These are phyloP conservation scores for Apiospora rasikravindrae DNA, from an alignment of 2,329 filamentous ascomycete genomes.

Conservation along the genomic window DNA sequence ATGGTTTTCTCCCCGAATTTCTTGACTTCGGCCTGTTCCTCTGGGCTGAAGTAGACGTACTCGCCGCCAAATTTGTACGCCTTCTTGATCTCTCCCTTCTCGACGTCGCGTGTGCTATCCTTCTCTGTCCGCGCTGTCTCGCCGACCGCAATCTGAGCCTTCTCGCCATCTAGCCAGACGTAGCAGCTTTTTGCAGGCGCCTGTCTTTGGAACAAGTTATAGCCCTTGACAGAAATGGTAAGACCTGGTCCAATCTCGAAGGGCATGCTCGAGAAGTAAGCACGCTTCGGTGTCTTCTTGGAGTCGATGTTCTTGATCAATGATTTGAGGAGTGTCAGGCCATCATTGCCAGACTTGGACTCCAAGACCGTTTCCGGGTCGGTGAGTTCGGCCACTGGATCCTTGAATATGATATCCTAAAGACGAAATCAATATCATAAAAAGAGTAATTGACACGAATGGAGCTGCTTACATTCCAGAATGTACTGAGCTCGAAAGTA, in stretches of 20 bases:
- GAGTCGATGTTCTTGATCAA: constrained; percentile 89
- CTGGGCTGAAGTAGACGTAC: constrained; percentile 81
- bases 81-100: constrained; percentile 83
- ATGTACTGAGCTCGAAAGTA: constrained; percentile 81
- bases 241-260: constrained; percentile 87
- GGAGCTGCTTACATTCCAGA: constrained; percentile 76
- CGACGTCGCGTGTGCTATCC: constrained; percentile 76
- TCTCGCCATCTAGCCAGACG: constrained; percentile 87
- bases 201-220: constrained; percentile 86
- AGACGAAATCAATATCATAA: constrained; percentile 16
- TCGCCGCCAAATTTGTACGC: constrained; percentile 97
- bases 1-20: constrained; percentile 84
- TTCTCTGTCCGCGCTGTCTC: constrained; percentile 78
- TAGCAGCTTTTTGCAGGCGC: constrained; percentile 82
- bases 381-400: constrained; percentile 73
- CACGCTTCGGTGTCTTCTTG: constrained; percentile 82
- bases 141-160: constrained; percentile 77
- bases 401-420: constrained; percentile 89
- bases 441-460: constrained; percentile 26
- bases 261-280: constrained; percentile 84
- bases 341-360: constrained; percentile 75
- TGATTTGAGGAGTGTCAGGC: constrained; percentile 78
- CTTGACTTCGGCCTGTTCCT: constrained; percentile 79
- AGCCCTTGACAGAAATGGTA: constrained; percentile 90
- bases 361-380: constrained; percentile 62